Conservation (phyloP, 1,284 basidiomycete species). For the Exobasidium cylindrosporum region DNA sequence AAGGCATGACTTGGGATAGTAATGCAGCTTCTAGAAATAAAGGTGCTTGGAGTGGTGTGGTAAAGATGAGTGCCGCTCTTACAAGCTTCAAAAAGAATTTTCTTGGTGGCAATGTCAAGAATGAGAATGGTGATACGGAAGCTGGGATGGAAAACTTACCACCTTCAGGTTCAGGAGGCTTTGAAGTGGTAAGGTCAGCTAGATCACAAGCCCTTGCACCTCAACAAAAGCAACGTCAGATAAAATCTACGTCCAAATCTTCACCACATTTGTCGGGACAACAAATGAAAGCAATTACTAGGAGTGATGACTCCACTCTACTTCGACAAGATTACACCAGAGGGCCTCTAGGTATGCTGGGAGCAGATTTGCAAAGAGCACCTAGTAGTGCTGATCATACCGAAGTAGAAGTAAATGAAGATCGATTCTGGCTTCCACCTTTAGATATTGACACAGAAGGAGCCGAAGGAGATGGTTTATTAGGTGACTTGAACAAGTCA, state of each 20-base stretch:
- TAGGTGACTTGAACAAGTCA: too few species aligned
- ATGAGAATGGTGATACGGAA: not conserved
- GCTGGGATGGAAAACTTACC: conserved; percentile 18
- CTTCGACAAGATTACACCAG: not conserved
- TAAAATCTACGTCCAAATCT: not conserved
- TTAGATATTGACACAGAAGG: not conserved
- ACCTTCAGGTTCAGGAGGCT: conserved; percentile 24
- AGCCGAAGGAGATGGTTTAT: not conserved
- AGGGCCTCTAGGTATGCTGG: conserved; percentile 17
- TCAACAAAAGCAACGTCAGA: not conserved
- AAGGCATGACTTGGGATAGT: conserved; percentile 13
- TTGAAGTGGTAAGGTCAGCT: conserved; percentile 34
- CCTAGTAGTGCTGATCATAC: conserved; percentile 11
- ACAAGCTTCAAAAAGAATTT: conserved; percentile 18
- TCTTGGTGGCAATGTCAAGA: conserved; percentile 15
- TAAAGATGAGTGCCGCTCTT: conserved; percentile 40
- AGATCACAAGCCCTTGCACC: conserved; percentile 3
- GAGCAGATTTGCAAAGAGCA: conserved; percentile 18
- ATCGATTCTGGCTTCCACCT: conserved; percentile 17
- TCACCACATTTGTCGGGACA: not conserved
- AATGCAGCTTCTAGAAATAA: conserved; percentile 21
- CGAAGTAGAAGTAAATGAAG: conserved; percentile 3
- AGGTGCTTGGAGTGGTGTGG: conserved; percentile 34
- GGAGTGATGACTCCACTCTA: not conserved
- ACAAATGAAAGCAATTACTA: not conserved